Percentiles rank a stretch among this genome's conserved stretches.
Evolutionary conservation across 1,284 basidiomycete species (phyloP).

Genomic region (Apiotrichum gamsii): DNA sequence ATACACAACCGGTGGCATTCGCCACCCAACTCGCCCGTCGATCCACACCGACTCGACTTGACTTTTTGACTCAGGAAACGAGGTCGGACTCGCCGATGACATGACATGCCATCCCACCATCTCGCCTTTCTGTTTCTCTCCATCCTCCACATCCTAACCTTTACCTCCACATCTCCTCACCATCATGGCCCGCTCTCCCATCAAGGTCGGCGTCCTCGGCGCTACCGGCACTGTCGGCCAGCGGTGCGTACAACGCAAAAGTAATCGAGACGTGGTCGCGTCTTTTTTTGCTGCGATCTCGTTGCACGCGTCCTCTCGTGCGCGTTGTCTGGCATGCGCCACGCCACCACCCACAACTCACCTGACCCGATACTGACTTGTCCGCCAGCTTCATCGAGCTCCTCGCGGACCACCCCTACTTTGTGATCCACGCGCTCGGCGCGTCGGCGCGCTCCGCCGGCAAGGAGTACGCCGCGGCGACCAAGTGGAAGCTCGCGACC

Average conservation of each 20-base stretch:
- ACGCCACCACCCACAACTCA: neutral
- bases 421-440: constrained; percentile 77
- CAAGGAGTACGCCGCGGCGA: constrained; percentile 69
- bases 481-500: constrained; percentile 83
- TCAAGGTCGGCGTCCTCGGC: constrained; percentile 88
- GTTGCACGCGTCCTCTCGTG: neutral
- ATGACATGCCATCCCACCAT: neutral
- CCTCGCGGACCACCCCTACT: constrained; percentile 84
- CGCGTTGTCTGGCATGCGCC: neutral
- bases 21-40: too few species aligned
- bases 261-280: too few species aligned
- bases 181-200: constrained; percentile 37
- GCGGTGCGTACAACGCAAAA: constrained; percentile 52
- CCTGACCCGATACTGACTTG: neutral
- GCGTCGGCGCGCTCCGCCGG: constrained; percentile 85
- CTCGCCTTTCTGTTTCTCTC: neutral
- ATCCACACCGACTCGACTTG: too few species aligned
- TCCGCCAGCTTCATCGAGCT: constrained; percentile 68
- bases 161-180: neutral
- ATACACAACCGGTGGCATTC: too few species aligned
- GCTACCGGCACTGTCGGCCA: constrained; percentile 97
- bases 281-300: neutral
- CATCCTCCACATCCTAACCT: too few species aligned
- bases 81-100: too few species aligned
- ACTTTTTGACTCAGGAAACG: too few species aligned